Conservation (phyloP, 2,329 filamentous ascomycete species). For the Cladosporium oxysporum region DNA sequence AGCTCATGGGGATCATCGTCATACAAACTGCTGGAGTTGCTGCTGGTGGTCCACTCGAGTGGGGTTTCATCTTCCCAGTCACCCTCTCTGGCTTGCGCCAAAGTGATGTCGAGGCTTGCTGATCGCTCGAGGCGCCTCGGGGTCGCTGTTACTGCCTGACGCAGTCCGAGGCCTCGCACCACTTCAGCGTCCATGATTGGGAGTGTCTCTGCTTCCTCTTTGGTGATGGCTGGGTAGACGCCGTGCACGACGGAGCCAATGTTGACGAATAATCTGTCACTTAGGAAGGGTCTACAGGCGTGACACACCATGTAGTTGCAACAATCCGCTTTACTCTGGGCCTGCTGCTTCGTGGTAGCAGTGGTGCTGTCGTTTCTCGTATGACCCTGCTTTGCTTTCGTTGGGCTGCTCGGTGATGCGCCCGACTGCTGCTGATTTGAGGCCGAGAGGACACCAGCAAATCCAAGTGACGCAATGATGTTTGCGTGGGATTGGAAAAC, state of each 20-base stretch:
- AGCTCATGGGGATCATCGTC: conserved; percentile 24
- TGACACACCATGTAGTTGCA: conserved; percentile 53
- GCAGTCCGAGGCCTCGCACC: conserved; percentile 40
- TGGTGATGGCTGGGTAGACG: conserved; percentile 37
- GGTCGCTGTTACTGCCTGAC: conserved; percentile 17
- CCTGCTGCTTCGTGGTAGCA: background rate
- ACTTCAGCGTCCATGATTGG: conserved; percentile 40
- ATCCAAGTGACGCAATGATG: conserved; percentile 33
- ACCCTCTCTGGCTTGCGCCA: conserved; percentile 25
- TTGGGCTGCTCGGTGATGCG: background rate
- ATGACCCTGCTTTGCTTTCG: background rate
- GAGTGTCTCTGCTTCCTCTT: conserved; percentile 35
- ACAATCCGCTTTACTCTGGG: conserved; percentile 8
- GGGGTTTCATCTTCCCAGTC: conserved; percentile 27
- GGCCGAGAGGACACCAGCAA: conserved; percentile 22
- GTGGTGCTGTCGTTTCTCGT: background rate
- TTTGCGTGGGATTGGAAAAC: conserved; percentile 12
- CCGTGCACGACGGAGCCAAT: conserved; percentile 47
- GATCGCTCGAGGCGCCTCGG: conserved; percentile 10
- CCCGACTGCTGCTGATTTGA: conserved; percentile 3
- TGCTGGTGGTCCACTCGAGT: conserved; percentile 31
- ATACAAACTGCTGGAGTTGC: conserved; percentile 23
- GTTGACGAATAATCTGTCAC: conserved; percentile 49
- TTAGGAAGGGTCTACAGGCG: conserved; percentile 52
- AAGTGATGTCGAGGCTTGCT: conserved; percentile 34